Evolutionary conservation across 2,329 filamentous ascomycete genomes (phyloP).

Genomic region (Herpotrichia juniperi): DNA sequence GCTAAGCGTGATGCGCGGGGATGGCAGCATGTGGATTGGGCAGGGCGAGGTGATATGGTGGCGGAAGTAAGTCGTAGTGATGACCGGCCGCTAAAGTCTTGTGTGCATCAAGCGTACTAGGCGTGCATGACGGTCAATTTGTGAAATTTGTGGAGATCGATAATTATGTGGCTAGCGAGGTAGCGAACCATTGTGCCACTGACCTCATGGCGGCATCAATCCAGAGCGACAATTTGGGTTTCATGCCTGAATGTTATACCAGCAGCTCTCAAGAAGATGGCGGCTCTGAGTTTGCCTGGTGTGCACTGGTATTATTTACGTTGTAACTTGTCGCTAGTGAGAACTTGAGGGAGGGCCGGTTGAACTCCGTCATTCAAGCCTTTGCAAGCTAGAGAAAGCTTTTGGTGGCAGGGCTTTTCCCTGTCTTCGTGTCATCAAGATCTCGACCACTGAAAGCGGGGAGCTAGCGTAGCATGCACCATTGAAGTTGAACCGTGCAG

Average conservation of each 20-base stretch:
- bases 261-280: too few relatives aligned
- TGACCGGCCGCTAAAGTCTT: conserved; percentile 21
- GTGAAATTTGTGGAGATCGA: conserved; percentile 11
- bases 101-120: conserved; percentile 20
- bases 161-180: not conserved
- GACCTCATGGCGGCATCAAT: too few relatives aligned
- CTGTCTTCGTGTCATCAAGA: not conserved
- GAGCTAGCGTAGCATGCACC: not conserved
- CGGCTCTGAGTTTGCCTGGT: too few relatives aligned
- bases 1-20: not conserved
- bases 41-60: conserved; percentile 13
- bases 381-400: not conserved
- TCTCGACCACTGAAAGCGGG: conserved; percentile 4
- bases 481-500: conserved; percentile 4
- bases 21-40: not conserved
- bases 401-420: conserved; percentile 1
- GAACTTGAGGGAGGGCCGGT: not conserved
- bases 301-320: too few relatives aligned
- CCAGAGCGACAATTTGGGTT: too few relatives aligned
- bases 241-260: too few relatives aligned
- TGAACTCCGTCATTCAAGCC: not conserved
- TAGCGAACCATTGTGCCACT: too few relatives aligned
- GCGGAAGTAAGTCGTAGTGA: conserved; percentile 12
- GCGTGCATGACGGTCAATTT: conserved; percentile 10
- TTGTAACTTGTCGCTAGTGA: too few relatives aligned